Percentiles rank a stretch among this genome's conserved stretches.
These are phyloP conservation scores for Deuterostichococcus epilithicus DNA, from an alignment of 139 green algal genomes.

Conservation along the genomic window DNA sequence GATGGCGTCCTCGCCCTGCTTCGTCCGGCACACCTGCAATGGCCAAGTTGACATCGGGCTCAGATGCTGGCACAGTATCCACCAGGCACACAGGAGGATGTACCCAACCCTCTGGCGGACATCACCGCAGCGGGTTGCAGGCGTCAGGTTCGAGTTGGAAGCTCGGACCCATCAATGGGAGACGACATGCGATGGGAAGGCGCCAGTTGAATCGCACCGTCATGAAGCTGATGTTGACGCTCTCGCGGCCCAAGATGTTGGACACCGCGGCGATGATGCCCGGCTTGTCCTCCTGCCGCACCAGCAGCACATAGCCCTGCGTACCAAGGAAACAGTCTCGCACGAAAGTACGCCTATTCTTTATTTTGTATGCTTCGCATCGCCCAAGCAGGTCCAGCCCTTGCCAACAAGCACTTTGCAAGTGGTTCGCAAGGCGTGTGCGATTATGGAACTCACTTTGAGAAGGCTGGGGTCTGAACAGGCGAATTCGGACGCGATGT, in stretches of 20 bases:
- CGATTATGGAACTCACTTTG: too few species aligned
- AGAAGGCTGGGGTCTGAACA: too few species aligned
- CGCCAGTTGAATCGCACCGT: constrained; percentile 64
- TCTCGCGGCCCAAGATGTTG: constrained; percentile 55
- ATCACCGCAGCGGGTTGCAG: constrained; percentile 3
- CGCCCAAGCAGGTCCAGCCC: too few species aligned
- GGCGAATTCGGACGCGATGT: too few species aligned
- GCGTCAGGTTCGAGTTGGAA: neutral
- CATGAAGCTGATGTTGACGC: constrained; percentile 96
- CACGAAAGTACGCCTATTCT: too few species aligned
- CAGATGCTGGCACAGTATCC: too few species aligned
- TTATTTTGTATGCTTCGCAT: too few species aligned
- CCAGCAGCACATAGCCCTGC: constrained; percentile 72
- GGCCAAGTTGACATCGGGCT: too few species aligned
- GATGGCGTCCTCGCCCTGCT: constrained; percentile 62
- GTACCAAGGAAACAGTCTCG: too few species aligned
- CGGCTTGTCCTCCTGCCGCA: constrained; percentile 83
- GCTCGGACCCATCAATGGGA: neutral
- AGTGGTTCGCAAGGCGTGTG: too few species aligned
- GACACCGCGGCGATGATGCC: constrained; percentile 87
- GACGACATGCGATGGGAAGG: constrained; percentile 1
- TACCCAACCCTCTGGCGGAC: constrained; percentile 25
- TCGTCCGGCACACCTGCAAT: constrained; percentile 12
- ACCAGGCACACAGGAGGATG: neutral
- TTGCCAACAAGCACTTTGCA: too few species aligned